Percentiles rank a stretch among this genome's conserved stretches.
Conservation (phyloP, 2,329 filamentous ascomycete genomes). For the Exophiala mesophila region DNA sequence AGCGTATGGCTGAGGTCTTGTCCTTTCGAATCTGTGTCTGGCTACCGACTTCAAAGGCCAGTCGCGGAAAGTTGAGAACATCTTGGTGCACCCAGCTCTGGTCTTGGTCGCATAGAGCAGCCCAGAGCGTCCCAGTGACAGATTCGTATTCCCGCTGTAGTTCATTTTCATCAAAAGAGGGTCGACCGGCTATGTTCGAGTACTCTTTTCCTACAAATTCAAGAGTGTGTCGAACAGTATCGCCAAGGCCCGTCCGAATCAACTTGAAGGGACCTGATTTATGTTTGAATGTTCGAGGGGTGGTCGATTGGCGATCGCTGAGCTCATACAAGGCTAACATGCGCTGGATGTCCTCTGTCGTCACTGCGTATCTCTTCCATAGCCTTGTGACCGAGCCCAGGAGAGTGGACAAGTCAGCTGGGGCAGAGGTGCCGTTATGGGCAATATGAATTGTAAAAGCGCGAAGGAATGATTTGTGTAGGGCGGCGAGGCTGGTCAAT, state of each 20-base stretch:
- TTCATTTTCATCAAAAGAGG: slow-evolving; percentile 40
- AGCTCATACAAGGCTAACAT: slow-evolving; percentile 59
- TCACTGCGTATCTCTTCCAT: slow-evolving; percentile 68
- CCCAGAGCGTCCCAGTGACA: slow-evolving; percentile 40
- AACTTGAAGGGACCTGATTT: slow-evolving; percentile 35
- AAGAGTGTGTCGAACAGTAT: slow-evolving; percentile 19
- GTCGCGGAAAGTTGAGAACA: slow-evolving; percentile 34
- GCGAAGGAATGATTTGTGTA: slow-evolving; percentile 64
- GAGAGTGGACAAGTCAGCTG: slow-evolving; percentile 60
- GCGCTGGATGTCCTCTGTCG: slow-evolving; percentile 60
- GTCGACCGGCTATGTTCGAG: slow-evolving; percentile 1
- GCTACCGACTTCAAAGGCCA: slow-evolving; percentile 25
- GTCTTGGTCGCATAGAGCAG: slow-evolving; percentile 37
- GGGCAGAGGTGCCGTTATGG: slow-evolving; percentile 59
- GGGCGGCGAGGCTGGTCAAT: slow-evolving; percentile 24
- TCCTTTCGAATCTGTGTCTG: slow-evolving; percentile 23
- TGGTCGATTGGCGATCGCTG: background rate
- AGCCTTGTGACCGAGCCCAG: slow-evolving; percentile 59
- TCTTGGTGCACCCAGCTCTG: slow-evolving; percentile 28
- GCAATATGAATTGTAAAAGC: slow-evolving; percentile 64
- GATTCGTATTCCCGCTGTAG: slow-evolving; percentile 49
- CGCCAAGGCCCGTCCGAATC: slow-evolving; percentile 38
- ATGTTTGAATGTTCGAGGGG: slow-evolving; percentile 10
- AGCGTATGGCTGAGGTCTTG: slow-evolving; percentile 17
- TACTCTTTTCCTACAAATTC: slow-evolving; percentile 14